These are phyloP conservation scores for Fraxinus cuspidata DNA, from an alignment of 257 asterid species.

Conservation along the genomic window DNA sequence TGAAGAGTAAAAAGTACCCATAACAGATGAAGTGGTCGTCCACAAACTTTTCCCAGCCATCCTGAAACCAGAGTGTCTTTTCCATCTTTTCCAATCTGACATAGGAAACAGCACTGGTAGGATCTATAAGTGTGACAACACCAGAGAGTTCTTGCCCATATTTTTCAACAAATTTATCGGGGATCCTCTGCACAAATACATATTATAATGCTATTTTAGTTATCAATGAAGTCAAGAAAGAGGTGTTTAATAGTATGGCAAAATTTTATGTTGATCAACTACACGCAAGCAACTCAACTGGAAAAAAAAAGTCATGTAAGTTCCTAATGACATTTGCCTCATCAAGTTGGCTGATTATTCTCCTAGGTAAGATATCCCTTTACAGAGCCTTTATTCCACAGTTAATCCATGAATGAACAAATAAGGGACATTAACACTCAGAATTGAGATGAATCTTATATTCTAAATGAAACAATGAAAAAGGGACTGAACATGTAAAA, in stretches of 20 bases:
- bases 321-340: neutral
- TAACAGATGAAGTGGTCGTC: neutral
- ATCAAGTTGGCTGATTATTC: neutral
- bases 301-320: neutral
- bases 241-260: neutral
- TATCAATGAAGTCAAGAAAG: neutral
- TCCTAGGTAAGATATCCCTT: neutral
- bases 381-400: neutral
- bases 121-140: neutral
- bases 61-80: neutral
- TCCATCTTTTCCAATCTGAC: neutral
- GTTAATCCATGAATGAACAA: neutral
- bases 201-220: neutral
- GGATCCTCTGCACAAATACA: neutral
- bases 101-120: neutral
- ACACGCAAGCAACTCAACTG: neutral
- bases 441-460: neutral
- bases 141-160: neutral
- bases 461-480: neutral
- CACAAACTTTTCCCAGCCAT: constrained; percentile 4
- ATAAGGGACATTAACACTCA: too few species aligned
- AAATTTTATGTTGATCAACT: neutral
- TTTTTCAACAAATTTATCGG: neutral
- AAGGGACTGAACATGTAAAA: neutral
- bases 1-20: neutral